phyloP scores from a whole-genome alignment of 768 basidiomycete genomes.

The Boletus coccyginus region DNA sequence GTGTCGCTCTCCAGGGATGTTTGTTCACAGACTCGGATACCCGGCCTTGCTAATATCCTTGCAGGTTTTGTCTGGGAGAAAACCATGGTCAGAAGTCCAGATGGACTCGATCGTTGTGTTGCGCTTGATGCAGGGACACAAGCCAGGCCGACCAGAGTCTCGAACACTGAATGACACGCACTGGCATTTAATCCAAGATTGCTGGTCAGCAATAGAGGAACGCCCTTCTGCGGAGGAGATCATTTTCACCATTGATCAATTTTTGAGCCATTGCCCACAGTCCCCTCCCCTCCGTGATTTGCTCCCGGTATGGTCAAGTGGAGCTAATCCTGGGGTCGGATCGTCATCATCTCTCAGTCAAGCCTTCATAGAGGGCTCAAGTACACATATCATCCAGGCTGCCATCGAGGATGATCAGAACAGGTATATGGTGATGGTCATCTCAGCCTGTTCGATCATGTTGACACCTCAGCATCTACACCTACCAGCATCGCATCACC shows the following conservation, averaged over 20 bases:
- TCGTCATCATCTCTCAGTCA: too few relatives aligned
- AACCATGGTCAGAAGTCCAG: conserved; percentile 9
- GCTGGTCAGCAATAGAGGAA: not conserved
- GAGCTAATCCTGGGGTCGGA: too few relatives aligned
- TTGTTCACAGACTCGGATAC: conserved; percentile 9
- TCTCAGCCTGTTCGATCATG: too few relatives aligned
- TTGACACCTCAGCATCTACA: too few relatives aligned
- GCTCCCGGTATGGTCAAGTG: not conserved
- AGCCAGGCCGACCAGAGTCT: conserved; percentile 3
- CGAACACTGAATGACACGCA: not conserved
- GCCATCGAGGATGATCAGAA: too few relatives aligned
- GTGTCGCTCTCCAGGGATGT: conserved; percentile 30
- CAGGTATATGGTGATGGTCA: too few relatives aligned
- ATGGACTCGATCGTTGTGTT: conserved; percentile 5
- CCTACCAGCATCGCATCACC: too few relatives aligned
- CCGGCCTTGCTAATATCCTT: not conserved
- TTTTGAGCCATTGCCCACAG: not conserved
- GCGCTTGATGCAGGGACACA: not conserved
- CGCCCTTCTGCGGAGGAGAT: not conserved
- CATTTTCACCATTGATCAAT: not conserved
- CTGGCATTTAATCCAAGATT: conserved; percentile 8
- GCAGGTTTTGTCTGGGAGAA: conserved; percentile 8
- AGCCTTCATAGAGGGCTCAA: too few relatives aligned
- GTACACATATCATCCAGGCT: too few relatives aligned
- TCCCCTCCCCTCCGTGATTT: not conserved